Percentiles rank a stretch among this genome's conserved stretches.
These are phyloP conservation scores for Nepenthes gracilis DNA, from an alignment of 148 eudicot genomes.

Conservation along the genomic window DNA sequence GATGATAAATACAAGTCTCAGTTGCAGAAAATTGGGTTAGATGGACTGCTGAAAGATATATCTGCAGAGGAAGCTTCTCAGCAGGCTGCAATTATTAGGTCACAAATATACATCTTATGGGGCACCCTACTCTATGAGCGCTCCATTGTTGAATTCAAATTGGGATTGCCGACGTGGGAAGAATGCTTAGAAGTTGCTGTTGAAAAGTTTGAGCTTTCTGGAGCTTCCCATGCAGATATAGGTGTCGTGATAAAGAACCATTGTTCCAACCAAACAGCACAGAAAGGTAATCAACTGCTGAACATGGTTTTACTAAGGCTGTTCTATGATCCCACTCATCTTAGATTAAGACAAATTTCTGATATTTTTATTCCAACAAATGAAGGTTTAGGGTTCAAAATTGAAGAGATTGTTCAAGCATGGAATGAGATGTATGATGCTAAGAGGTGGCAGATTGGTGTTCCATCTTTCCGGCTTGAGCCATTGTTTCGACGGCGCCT, in stretches of 20 bases:
- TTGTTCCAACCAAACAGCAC: slow-evolving; percentile 71
- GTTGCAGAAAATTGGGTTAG: slow-evolving; percentile 58
- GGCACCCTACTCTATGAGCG: slow-evolving; percentile 91
- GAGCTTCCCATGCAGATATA: slow-evolving; percentile 71
- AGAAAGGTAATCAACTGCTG: slow-evolving; percentile 34
- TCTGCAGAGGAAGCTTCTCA: slow-evolving; percentile 63
- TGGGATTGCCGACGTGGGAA: slow-evolving; percentile 77
- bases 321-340: background rate
- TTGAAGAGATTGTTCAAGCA: slow-evolving; percentile 89
- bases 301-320: background rate
- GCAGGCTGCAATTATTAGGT: slow-evolving; percentile 57
- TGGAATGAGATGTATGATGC: slow-evolving; percentile 98
- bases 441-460: slow-evolving; percentile 80
- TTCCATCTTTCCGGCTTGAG: slow-evolving; percentile 63
- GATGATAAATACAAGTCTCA: slow-evolving; percentile 51
- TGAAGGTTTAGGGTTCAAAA: slow-evolving; percentile 59
- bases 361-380: background rate
- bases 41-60: slow-evolving; percentile 48
- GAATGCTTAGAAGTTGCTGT: slow-evolving; percentile 91
- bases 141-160: slow-evolving; percentile 80
- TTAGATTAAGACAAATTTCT: background rate
- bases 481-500: slow-evolving; percentile 68
- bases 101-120: slow-evolving; percentile 87
- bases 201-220: slow-evolving; percentile 87
- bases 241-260: slow-evolving; percentile 94